These are phyloP conservation scores for Anastatica hierochuntica DNA, from an alignment of 345 rosid species.

Conservation along the genomic window DNA sequence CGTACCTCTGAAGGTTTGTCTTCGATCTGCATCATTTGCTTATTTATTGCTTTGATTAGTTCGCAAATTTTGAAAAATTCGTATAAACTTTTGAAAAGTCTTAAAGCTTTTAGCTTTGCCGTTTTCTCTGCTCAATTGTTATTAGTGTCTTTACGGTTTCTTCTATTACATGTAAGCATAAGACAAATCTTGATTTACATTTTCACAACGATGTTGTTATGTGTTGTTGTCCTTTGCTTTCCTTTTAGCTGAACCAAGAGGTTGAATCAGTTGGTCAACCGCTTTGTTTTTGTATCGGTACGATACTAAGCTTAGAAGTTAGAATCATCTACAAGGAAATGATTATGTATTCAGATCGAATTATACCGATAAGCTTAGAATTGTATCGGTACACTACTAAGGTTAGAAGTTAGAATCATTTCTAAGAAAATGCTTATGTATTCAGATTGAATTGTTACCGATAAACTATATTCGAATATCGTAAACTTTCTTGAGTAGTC, in stretches of 20 bases:
- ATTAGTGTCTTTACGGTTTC: neutral
- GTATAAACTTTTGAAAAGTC: neutral
- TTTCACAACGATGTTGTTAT: slow-evolving; percentile 1
- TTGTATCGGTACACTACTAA: neutral
- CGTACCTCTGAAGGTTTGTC: slow-evolving; percentile 52
- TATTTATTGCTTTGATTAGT: slow-evolving; percentile 1
- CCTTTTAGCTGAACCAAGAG: neutral
- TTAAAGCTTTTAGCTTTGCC: neutral
- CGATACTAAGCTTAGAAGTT: neutral
- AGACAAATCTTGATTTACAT: slow-evolving; percentile 7
- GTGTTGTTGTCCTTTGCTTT: slow-evolving; percentile 8
- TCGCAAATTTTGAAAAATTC: no score
- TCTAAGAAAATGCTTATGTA: neutral
- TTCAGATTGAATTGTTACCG: neutral
- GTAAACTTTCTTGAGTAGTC: neutral
- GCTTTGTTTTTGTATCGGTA: neutral
- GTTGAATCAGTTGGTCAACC: neutral
- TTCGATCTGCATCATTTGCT: slow-evolving; percentile 12
- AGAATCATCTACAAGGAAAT: no score
- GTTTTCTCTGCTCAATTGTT: slow-evolving; percentile 4
- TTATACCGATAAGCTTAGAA: no score
- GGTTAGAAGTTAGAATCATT: neutral
- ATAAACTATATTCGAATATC: neutral
- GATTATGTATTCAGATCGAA: no score
- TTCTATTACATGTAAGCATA: no score